Conservation (phyloP, 2,329 filamentous ascomycete species). For the Juglanconis sp. region DNA sequence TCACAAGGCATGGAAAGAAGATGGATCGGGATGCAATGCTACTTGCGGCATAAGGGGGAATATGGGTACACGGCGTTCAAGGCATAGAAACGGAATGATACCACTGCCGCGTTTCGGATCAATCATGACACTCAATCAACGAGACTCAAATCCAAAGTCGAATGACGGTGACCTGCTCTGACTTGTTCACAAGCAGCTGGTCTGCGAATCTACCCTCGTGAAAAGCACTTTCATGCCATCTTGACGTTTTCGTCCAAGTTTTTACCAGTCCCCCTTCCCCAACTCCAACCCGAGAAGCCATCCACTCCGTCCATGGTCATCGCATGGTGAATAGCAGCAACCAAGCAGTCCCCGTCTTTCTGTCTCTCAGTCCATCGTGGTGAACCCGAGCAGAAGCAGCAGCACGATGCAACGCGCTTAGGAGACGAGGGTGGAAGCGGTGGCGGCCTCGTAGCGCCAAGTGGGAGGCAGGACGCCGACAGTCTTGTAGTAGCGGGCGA, state of each 20-base stretch:
- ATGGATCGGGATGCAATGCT: not conserved
- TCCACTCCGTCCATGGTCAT: slow-evolving; percentile 12
- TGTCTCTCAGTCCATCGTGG: not conserved
- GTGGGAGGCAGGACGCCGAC: slow-evolving; percentile 80
- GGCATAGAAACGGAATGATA: not conserved
- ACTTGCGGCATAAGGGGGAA: not conserved
- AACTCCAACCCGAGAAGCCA: slow-evolving; percentile 43
- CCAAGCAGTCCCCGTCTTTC: slow-evolving; percentile 18
- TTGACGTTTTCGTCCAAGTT: not conserved
- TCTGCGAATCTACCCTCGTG: slow-evolving; percentile 1
- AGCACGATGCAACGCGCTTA: slow-evolving; percentile 49
- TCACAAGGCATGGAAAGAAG: not conserved
- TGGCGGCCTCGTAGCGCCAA: slow-evolving; percentile 99
- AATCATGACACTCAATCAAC: not conserved
- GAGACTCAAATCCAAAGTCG: not conserved
- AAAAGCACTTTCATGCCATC: slow-evolving; percentile 1
- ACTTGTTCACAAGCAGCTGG: not conserved
- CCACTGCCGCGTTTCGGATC: not conserved
- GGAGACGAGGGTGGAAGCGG: slow-evolving; percentile 88
- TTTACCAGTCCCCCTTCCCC: slow-evolving; percentile 25
- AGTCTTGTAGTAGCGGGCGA: slow-evolving; percentile 98
- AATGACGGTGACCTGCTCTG: not conserved
- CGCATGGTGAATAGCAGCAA: slow-evolving; percentile 3
- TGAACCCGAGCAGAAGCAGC: not conserved
- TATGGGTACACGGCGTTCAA: not conserved